phyloP scores from a whole-genome alignment of 2,329 filamentous ascomycete species.

The Calonectria henricotiae region DNA sequence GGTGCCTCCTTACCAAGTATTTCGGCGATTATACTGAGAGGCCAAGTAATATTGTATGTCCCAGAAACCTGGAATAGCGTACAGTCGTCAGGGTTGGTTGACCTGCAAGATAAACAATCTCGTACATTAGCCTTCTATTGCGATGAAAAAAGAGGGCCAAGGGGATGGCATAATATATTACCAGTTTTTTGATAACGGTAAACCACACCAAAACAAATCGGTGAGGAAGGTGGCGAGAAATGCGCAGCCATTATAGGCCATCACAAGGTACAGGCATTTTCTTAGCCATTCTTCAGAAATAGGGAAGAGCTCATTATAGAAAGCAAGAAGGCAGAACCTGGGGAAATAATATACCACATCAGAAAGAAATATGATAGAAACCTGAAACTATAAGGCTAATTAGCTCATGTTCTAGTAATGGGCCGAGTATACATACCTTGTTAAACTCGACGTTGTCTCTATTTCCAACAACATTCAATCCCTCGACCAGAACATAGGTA shows the following conservation, averaged over 20 bases:
- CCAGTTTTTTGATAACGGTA: neutral
- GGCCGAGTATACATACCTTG: neutral
- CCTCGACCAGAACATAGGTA: neutral
- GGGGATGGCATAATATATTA: neutral
- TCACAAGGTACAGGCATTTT: neutral
- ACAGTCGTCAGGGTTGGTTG: neutral
- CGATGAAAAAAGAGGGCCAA: neutral
- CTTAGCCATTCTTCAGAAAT: conserved; percentile 4
- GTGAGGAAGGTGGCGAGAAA: neutral
- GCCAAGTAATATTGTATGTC: neutral
- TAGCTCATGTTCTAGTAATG: neutral
- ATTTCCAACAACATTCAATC: neutral
- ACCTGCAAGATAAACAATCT: neutral
- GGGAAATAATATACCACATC: conserved; percentile 3
- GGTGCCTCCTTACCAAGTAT: neutral
- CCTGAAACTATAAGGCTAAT: neutral
- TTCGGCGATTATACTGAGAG: neutral
- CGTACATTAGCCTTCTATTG: neutral
- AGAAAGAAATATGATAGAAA: neutral
- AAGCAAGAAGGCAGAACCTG: conserved; percentile 8
- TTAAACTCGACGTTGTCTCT: neutral
- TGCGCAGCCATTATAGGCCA: neutral
- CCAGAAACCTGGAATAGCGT: neutral
- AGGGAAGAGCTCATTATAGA: conserved; percentile 2
- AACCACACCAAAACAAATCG: neutral